phyloP scores from a whole-genome alignment of 2,329 filamentous ascomycete species.

The Apiospora aurea region DNA sequence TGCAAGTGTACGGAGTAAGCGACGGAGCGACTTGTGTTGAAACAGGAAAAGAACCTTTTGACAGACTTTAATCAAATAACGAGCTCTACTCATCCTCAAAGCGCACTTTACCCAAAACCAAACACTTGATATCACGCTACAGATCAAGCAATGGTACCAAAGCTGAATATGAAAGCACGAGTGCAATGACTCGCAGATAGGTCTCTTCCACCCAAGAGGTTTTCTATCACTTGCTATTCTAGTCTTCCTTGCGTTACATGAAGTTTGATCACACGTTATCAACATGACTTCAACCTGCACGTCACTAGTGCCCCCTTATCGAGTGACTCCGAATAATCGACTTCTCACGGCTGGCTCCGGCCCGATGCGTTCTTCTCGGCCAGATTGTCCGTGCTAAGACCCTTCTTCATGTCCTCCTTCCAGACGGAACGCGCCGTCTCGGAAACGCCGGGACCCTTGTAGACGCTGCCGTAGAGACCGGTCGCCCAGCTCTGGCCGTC shows the following conservation, averaged over 20 bases:
- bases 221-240: background rate
- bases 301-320: background rate
- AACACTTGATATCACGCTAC: background rate
- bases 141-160: background rate
- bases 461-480: slow-evolving; percentile 65
- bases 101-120: background rate
- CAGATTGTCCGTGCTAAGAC: slow-evolving; percentile 45
- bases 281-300: background rate
- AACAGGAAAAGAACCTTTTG: too few relatives aligned
- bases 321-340: background rate
- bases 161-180: background rate
- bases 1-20: too few relatives aligned
- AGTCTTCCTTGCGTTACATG: background rate
- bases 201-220: background rate
- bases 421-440: slow-evolving; percentile 60
- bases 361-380: slow-evolving; percentile 42
- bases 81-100: background rate
- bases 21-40: too few relatives aligned
- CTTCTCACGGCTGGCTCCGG: slow-evolving; percentile 43
- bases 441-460: slow-evolving; percentile 64
- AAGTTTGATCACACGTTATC: background rate
- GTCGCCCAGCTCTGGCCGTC: slow-evolving; percentile 62
- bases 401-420: slow-evolving; percentile 47
- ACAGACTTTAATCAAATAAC: background rate
- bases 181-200: background rate